These are phyloP conservation scores for Clarireedia paspali DNA, from an alignment of 2,329 filamentous ascomycete species.

Conservation along the genomic window DNA sequence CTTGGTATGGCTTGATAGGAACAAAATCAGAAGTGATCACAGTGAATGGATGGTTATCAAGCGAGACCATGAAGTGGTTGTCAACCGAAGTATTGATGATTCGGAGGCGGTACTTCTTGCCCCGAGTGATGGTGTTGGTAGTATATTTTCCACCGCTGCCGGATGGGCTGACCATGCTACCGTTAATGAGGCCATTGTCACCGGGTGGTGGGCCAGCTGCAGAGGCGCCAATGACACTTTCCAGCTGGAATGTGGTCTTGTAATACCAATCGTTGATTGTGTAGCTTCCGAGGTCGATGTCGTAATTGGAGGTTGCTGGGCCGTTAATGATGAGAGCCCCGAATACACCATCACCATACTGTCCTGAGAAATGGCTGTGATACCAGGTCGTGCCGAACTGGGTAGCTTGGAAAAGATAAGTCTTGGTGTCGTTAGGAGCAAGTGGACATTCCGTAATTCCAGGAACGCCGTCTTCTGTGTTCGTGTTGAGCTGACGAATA, in stretches of 20 bases:
- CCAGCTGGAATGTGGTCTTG: slow-evolving; percentile 34
- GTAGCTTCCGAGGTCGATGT: slow-evolving; percentile 14
- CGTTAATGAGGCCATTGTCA: slow-evolving; percentile 41
- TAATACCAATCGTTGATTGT: slow-evolving; percentile 13
- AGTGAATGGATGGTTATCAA: slow-evolving; percentile 47
- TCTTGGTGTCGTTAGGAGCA: slow-evolving; percentile 40
- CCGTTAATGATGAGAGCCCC: slow-evolving; percentile 30
- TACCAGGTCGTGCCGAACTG: slow-evolving; percentile 31
- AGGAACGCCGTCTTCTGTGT: slow-evolving; percentile 35
- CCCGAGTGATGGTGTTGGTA: slow-evolving; percentile 5
- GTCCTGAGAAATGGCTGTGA: slow-evolving; percentile 47
- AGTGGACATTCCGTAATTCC: slow-evolving; percentile 26
- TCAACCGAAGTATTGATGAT: slow-evolving; percentile 39
- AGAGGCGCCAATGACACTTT: slow-evolving; percentile 2
- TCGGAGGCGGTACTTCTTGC: slow-evolving; percentile 36
- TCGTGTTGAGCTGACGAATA: slow-evolving; percentile 34
- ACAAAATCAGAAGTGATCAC: slow-evolving; percentile 53
- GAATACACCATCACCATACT: slow-evolving; percentile 43
- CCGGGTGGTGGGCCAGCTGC: slow-evolving; percentile 14
- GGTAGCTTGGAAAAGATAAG: slow-evolving; percentile 25
- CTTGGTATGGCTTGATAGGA: slow-evolving; percentile 45
- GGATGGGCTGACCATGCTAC: slow-evolving; percentile 24
- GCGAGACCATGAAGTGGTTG: slow-evolving; percentile 36
- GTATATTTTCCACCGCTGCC: slow-evolving; percentile 12
- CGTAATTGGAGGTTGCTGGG: slow-evolving; percentile 26